Conservation (phyloP, 805 yeast species). For the Sugiyamaella marilandica region DNA sequence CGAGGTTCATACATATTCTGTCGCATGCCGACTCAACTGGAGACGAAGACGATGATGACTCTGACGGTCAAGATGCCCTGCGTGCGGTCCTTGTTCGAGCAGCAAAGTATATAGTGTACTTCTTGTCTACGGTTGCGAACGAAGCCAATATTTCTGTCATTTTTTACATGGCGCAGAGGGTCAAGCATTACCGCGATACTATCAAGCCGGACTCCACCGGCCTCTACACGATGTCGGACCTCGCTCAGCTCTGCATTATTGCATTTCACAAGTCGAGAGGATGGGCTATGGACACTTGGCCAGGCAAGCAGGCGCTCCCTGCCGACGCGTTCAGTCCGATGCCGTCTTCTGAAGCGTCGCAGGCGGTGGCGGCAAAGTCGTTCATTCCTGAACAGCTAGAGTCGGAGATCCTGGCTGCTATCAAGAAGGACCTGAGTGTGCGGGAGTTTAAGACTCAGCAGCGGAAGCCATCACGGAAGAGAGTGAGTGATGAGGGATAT, state of each 20-base stretch:
- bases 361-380: constrained; percentile 47
- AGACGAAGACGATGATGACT: constrained; percentile 12
- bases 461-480: neutral
- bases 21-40: constrained; percentile 57
- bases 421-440: constrained; percentile 5
- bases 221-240: constrained; percentile 65
- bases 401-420: constrained; percentile 10
- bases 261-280: constrained; percentile 51
- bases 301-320: constrained; percentile 68
- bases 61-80: constrained; percentile 6
- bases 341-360: constrained; percentile 53
- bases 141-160: constrained; percentile 66
- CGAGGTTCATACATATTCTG: constrained; percentile 61
- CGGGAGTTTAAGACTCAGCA: neutral
- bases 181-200: constrained; percentile 72
- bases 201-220: constrained; percentile 35
- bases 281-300: constrained; percentile 77
- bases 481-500: neutral
- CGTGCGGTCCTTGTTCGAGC: constrained; percentile 37
- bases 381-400: constrained; percentile 50
- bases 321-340: constrained; percentile 66
- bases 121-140: constrained; percentile 53
- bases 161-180: constrained; percentile 70
- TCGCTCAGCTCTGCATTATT: constrained; percentile 62
- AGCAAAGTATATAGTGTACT: constrained; percentile 55